A percentile compares a stretch with the other conserved stretches of the same genome.
Evolutionary conservation across 2,329 filamentous ascomycete species (phyloP).

Genomic region (Fusarium sp.): DNA sequence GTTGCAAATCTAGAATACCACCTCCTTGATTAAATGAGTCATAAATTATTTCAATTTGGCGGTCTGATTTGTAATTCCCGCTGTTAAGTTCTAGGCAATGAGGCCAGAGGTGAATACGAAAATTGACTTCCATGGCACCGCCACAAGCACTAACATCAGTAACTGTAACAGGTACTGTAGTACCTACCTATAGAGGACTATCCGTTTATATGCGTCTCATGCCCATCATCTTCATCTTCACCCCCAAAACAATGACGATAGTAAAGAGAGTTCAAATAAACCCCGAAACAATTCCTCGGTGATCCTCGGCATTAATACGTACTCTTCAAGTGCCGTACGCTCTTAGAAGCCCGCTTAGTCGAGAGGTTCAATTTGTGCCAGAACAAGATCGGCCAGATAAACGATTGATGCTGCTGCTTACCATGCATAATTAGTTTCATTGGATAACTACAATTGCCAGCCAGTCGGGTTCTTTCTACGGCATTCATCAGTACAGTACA

Average conservation of each 20-base stretch:
- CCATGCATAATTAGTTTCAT: background rate
- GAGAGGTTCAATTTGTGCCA: background rate
- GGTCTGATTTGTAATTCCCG: conserved; percentile 43
- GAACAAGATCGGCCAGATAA: background rate
- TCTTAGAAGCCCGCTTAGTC: background rate
- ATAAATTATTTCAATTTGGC: conserved; percentile 1
- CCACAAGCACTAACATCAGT: background rate
- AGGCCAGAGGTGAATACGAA: background rate
- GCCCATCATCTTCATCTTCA: background rate
- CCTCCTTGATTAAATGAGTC: background rate
- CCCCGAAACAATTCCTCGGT: background rate
- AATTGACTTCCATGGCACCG: background rate
- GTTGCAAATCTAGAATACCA: background rate
- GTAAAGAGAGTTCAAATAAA: background rate
- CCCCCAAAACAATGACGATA: background rate
- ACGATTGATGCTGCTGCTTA: conserved; percentile 4
- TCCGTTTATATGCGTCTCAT: background rate
- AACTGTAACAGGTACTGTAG: background rate
- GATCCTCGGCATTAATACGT: conserved; percentile 7
- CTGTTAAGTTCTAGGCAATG: background rate
- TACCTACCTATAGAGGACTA: background rate
- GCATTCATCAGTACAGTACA: background rate
- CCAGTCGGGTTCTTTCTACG: background rate
- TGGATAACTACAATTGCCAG: background rate
- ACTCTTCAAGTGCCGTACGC: background rate